Evolutionary conservation across 495 filamentous ascomycete species (phyloP).

Genomic region (Tuber microsphaerosporum): DNA sequence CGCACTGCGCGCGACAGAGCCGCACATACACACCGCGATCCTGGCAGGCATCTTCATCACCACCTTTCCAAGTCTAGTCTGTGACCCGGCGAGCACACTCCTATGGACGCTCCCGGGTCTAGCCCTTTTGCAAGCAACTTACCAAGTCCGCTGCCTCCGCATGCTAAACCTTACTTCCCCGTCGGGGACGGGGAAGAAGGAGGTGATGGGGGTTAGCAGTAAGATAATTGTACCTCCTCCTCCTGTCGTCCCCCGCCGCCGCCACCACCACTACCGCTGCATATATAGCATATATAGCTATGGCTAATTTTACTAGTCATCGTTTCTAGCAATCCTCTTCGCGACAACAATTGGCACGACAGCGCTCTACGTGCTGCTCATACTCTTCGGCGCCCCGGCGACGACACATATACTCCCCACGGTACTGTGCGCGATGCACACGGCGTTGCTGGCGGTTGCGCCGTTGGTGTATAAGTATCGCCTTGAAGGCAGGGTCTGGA

Average conservation of each 20-base stretch:
- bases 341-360: constrained; percentile 42
- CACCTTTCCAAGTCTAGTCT: constrained; percentile 61
- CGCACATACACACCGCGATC: constrained; percentile 59
- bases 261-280: constrained; percentile 26
- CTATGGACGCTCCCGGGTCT: constrained; percentile 55
- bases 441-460: constrained; percentile 65
- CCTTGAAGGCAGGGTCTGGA: constrained; percentile 66
- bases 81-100: constrained; percentile 63
- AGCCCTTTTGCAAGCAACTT: constrained; percentile 58
- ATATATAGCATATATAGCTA: constrained; percentile 19
- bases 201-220: constrained; percentile 39
- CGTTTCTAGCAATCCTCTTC: constrained; percentile 53
- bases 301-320: constrained; percentile 49
- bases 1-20: neutral
- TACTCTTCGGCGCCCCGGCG: constrained; percentile 86
- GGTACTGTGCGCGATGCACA: constrained; percentile 67
- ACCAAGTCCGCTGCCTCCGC: constrained; percentile 67
- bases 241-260: constrained; percentile 15
- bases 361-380: constrained; percentile 58
- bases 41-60: constrained; percentile 55
- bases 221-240: constrained; percentile 44
- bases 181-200: constrained; percentile 44
- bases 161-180: constrained; percentile 46
- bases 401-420: constrained; percentile 77
- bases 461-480: constrained; percentile 78